Evolutionary conservation across 306 rosid genomes (phyloP).

Genomic region (Trifolium dubium): DNA sequence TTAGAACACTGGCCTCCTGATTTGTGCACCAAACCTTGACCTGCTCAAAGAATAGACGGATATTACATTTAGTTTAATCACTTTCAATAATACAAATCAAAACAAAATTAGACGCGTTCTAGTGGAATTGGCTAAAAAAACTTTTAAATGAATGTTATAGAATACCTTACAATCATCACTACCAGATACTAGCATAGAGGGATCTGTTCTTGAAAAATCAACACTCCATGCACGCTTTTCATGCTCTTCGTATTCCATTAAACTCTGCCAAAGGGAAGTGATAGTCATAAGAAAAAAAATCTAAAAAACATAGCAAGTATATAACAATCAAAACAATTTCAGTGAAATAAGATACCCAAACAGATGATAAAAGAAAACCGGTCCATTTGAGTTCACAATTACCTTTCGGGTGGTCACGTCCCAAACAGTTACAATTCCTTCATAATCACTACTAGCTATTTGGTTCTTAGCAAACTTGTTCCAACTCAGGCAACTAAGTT

Average conservation of each 20-base stretch:
- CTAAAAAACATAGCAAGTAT: slow-evolving; percentile 17
- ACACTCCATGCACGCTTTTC: slow-evolving; percentile 99
- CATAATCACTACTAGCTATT: slow-evolving; percentile 98
- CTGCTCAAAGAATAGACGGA: slow-evolving; percentile 54
- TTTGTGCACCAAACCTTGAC: slow-evolving; percentile 96
- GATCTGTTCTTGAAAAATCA: slow-evolving; percentile 95
- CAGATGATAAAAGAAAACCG: slow-evolving; percentile 35
- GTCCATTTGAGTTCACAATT: slow-evolving; percentile 38
- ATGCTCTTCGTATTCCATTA: slow-evolving; percentile 99
- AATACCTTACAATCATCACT: slow-evolving; percentile 98
- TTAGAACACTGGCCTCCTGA: slow-evolving; percentile 87
- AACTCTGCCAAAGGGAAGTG: slow-evolving; percentile 59
- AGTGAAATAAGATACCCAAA: slow-evolving; percentile 23
- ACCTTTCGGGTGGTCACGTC: slow-evolving; percentile 95
- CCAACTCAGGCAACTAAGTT: slow-evolving; percentile 99
- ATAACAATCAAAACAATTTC: slow-evolving; percentile 4
- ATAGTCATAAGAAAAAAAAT: slow-evolving; percentile 28
- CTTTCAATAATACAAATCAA: slow-evolving; percentile 21
- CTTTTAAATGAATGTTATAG: slow-evolving; percentile 21
- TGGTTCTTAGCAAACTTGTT: slow-evolving; percentile 84
- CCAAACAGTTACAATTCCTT: slow-evolving; percentile 97
- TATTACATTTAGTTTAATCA: slow-evolving; percentile 27
- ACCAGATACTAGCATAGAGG: slow-evolving; percentile 94
- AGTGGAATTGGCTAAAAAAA: slow-evolving; percentile 28
- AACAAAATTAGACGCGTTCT: slow-evolving; percentile 13